A percentile compares a stretch with the other conserved stretches of the same genome.
phyloP scores from a whole-genome alignment of 257 asterid genomes.

The Gynochthodes officinalis region DNA sequence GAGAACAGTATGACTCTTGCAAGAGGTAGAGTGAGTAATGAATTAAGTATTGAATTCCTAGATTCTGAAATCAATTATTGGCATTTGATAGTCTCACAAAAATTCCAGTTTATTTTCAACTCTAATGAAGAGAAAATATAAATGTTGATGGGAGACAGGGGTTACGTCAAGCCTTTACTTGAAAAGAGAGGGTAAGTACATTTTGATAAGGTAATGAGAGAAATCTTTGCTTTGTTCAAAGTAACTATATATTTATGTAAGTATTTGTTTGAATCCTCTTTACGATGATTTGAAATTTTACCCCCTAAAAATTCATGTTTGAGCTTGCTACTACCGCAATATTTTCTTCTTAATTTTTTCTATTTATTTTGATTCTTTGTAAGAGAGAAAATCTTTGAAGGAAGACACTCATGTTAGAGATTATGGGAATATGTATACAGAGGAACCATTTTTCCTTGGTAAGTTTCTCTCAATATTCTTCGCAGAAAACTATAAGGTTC shows the following conservation, averaged over 20 bases:
- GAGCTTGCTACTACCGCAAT: neutral
- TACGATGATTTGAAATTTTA: no score
- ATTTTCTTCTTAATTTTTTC: conserved; percentile 1
- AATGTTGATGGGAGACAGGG: conserved; percentile 78
- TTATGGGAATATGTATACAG: no score
- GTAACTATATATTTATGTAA: conserved; percentile 85
- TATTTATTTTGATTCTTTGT: conserved; percentile 2
- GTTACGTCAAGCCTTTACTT: conserved; percentile 84
- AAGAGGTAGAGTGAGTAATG: neutral
- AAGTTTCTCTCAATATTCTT: neutral
- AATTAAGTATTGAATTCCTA: neutral
- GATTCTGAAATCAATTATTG: neutral
- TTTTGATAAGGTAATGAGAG: conserved; percentile 71
- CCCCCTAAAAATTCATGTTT: no score
- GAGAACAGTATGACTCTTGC: neutral
- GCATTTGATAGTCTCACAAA: neutral
- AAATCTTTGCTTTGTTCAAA: conserved; percentile 48
- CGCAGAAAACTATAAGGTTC: neutral
- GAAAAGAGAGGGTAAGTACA: conserved; percentile 63
- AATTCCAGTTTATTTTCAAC: neutral
- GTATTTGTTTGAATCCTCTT: conserved; percentile 38
- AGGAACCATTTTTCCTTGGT: no score
- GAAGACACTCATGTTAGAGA: neutral
- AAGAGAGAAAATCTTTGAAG: neutral
- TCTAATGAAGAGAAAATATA: no score